phyloP scores from a whole-genome alignment of 202 grass and related monocot species.

The Carex arenaria region DNA sequence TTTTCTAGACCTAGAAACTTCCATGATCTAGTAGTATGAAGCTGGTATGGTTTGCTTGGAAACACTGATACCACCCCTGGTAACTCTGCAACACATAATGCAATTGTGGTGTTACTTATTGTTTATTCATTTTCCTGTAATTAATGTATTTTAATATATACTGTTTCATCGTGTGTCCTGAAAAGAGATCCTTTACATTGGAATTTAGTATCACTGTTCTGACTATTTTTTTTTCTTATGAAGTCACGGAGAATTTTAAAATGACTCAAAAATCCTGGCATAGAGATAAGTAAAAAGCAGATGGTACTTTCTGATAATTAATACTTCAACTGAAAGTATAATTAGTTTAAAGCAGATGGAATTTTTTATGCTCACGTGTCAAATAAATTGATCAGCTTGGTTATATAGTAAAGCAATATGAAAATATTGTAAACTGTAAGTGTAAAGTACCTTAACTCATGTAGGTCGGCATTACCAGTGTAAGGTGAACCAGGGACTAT shows the following conservation, averaged over 20 bases:
- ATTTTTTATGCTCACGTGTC: no score
- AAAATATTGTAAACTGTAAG: background rate
- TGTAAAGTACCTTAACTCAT: background rate
- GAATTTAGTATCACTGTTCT: no score
- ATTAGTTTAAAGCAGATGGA: no score
- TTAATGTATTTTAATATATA: background rate
- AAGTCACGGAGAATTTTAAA: no score
- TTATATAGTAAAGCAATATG: background rate
- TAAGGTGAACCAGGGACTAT: background rate
- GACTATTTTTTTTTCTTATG: no score
- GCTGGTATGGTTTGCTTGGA: constrained; percentile 35
- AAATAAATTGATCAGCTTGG: background rate
- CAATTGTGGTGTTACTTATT: background rate
- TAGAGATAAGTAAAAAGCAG: no score
- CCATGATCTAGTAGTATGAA: constrained; percentile 89
- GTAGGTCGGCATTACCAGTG: background rate
- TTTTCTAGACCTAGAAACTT: constrained; percentile 69
- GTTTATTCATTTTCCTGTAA: no score
- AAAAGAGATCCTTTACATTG: background rate
- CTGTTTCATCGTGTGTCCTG: background rate
- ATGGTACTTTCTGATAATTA: no score
- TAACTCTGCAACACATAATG: constrained; percentile 17
- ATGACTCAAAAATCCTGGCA: no score
- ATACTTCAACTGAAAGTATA: no score
- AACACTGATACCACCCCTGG: constrained; percentile 80